Evolutionary conservation across 78 protist genomes (phyloP), one percentile per base, ranked within the genome.

Genomic region (Paratrimastix pyriformis): DNA sequence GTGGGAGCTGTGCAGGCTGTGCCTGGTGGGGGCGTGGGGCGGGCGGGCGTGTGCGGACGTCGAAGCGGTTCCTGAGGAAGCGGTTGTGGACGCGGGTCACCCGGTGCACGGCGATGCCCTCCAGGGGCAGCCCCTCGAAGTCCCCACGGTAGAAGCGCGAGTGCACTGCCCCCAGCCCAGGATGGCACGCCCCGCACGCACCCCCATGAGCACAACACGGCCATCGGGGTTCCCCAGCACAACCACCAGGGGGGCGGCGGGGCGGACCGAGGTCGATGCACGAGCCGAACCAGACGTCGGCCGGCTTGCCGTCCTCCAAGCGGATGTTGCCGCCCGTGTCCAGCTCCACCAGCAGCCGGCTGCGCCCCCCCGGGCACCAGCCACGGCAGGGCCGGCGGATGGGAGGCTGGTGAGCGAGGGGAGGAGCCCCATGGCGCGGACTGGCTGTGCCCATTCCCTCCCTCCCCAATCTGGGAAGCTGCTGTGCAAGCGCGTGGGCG

Each of bases 291-390:
- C 90, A 86, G 7, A 75, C 82, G 69, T 86, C 90, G 38, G 32
- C 0, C 11, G 75, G 81, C 74, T 70, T 68, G 39, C 90, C 90
- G 38, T 86, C 90, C 75, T 86, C 90, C 11, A 86, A 46, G 3
- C 87, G 80, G 59, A 86, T 70, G 85, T 86, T 86, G 11, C 90
- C 90, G 35, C 90, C 90, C 2, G 90, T 79, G 9, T 81, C 77
- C 1, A 86, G 80, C 72, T 86, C 90, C 29, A 86, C 71, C n/a
- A 79, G 0, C 40, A 86, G 80, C 29, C 86, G 46, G 37, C 45
- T 4, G 44, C 66, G 71, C 65, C 45, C 29, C 45, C 29, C 4
- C 9, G 13, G 13, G 32, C 32, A 50, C 15, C 55, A 50, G 55
- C 13, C 32, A 50, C 13, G 15, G 13, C 55, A 50, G 13, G 13